These are phyloP conservation scores for Cordyceps cateniannulata DNA, from an alignment of 2,329 filamentous ascomycete genomes.

Conservation along the genomic window DNA sequence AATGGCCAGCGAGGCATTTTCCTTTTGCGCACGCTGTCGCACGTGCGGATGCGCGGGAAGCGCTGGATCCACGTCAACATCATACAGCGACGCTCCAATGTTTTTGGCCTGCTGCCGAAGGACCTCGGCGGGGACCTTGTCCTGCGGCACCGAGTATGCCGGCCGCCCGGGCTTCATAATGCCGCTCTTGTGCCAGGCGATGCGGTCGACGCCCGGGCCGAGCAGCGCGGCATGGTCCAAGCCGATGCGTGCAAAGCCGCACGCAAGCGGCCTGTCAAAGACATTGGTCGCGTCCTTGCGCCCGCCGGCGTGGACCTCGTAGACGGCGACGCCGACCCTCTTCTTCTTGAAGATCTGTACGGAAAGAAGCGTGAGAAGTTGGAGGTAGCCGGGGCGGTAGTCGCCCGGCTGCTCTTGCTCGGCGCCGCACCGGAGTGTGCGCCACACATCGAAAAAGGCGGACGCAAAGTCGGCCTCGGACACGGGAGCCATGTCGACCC, in stretches of 20 bases:
- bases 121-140: constrained; percentile 22
- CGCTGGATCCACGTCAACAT: constrained; percentile 17
- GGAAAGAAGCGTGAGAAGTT: constrained; percentile 33
- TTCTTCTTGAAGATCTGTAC: constrained; percentile 40
- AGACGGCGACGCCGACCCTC: constrained; percentile 36
- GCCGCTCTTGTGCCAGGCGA: constrained; percentile 46
- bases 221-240: constrained; percentile 40
- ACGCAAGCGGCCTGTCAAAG: constrained; percentile 34
- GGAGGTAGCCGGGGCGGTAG: constrained; percentile 27
- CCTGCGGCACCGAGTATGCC: constrained; percentile 33
- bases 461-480: constrained; percentile 32
- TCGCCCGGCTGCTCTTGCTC: neutral
- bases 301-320: constrained; percentile 39
- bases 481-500: constrained; percentile 32
- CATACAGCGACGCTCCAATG: constrained; percentile 22
- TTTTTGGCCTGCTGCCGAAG: constrained; percentile 29
- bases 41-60: constrained; percentile 5
- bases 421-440: constrained; percentile 21
- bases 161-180: constrained; percentile 37
- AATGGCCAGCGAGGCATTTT: constrained; percentile 14
- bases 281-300: constrained; percentile 44
- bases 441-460: constrained; percentile 39
- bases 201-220: constrained; percentile 38
- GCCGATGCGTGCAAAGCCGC: constrained; percentile 38
- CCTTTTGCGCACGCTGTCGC: neutral